Evolutionary conservation across 371 early-diverging fungal species (phyloP).

Genomic region (Mortierella sp.): DNA sequence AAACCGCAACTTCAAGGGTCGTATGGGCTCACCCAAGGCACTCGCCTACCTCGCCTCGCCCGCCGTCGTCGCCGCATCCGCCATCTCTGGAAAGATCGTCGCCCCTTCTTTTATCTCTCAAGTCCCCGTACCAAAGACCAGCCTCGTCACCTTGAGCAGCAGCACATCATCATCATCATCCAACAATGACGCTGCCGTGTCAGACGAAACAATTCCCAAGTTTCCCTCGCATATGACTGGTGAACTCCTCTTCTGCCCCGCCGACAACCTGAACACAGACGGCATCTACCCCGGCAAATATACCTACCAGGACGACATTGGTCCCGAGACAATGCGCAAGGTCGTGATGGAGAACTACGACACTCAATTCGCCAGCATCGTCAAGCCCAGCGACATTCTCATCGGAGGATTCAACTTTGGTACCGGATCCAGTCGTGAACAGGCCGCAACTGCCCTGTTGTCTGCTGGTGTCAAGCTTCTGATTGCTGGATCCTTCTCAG

Average conservation of each 20-base stretch:
- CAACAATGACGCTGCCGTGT: constrained; percentile 14
- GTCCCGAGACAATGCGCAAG: constrained; percentile 87
- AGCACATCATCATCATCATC: constrained; percentile 26
- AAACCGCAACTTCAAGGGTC: constrained; percentile 97
- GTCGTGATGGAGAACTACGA: constrained; percentile 99
- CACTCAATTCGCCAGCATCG: constrained; percentile 79
- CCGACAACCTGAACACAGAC: constrained; percentile 97
- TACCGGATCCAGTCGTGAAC: constrained; percentile 96
- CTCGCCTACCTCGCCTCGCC: constrained; percentile 95
- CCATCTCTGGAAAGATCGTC: constrained; percentile 84
- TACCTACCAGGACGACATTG: constrained; percentile 95
- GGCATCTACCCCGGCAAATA: constrained; percentile 97
- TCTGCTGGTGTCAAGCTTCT: constrained; percentile 88
- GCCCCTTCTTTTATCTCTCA: constrained; percentile 65
- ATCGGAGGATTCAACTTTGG: constrained; percentile 97
- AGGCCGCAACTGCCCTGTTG: constrained; percentile 95
- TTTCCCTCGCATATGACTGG: constrained; percentile 84
- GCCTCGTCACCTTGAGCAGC: constrained; percentile 22
- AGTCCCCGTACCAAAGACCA: constrained; percentile 27
- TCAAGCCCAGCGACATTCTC: constrained; percentile 81
- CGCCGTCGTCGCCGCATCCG: constrained; percentile 93
- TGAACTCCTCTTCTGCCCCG: constrained; percentile 86
- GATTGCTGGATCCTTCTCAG: constrained; percentile 91
- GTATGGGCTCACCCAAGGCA: constrained; percentile 95
- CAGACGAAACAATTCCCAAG: constrained; percentile 67